Percentiles rank a stretch among this genome's conserved stretches.
Conservation (phyloP, 352 stramenopile species). For the Thalassiosira livingstoniorum region DNA sequence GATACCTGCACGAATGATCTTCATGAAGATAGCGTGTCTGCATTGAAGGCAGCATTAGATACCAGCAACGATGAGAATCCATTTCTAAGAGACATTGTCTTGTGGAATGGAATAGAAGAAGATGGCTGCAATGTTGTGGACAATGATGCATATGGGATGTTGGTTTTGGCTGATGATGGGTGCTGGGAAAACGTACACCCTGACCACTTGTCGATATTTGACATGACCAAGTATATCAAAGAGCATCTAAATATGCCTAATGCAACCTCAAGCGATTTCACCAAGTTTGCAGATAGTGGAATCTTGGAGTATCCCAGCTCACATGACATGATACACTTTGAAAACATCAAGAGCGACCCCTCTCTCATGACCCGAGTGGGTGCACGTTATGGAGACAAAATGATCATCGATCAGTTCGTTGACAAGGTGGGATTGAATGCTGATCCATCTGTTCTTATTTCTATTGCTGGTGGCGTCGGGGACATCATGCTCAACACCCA, state of each 20-base stretch:
- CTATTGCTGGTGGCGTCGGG: conserved; percentile 45
- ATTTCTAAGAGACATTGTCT: conserved; percentile 59
- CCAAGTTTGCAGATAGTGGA: conserved; percentile 37
- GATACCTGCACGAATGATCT: conserved; percentile 52
- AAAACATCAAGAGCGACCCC: conserved; percentile 32
- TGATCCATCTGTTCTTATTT: conserved; percentile 34
- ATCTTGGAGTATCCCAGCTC: conserved; percentile 57
- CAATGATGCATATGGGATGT: conserved; percentile 58
- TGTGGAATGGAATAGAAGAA: conserved; percentile 58
- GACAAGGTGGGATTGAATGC: conserved; percentile 42
- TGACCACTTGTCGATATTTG: conserved; percentile 64
- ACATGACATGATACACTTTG: conserved; percentile 56
- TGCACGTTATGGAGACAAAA: conserved; percentile 60
- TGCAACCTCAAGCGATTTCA: conserved; percentile 38
- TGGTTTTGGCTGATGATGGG: conserved; percentile 64
- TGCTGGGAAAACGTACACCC: conserved; percentile 72
- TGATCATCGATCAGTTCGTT: conserved; percentile 65
- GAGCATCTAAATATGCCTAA: no score
- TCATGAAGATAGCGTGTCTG: conserved; percentile 28
- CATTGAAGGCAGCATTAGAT: conserved; percentile 42
- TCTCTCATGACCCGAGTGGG: neutral
- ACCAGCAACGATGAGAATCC: conserved; percentile 66
- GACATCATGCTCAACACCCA: conserved; percentile 47
- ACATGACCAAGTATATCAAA: conserved; percentile 58
- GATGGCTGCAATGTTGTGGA: conserved; percentile 62